phyloP scores from a whole-genome alignment of 805 yeast species.

The Ogataea wickerhamii region DNA sequence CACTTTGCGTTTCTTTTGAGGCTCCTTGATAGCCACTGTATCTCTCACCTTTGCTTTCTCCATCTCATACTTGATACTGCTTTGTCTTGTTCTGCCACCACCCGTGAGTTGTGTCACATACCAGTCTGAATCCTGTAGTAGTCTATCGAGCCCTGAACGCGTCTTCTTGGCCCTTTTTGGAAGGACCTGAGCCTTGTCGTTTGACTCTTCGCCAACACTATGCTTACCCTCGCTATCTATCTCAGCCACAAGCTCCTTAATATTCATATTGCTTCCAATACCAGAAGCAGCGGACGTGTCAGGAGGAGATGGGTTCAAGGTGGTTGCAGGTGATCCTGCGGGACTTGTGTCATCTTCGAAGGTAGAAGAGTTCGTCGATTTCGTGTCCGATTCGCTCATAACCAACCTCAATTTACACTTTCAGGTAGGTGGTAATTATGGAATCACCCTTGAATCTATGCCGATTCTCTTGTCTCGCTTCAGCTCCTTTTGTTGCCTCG shows the following conservation, averaged over 20 bases:
- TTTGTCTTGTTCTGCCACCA: constrained; percentile 8
- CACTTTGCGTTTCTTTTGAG: background rate
- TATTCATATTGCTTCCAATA: background rate
- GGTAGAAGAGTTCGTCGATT: constrained; percentile 11
- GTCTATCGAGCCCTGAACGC: constrained; percentile 8
- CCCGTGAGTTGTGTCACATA: constrained; percentile 18
- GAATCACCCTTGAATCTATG: background rate
- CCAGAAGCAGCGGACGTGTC: constrained; percentile 4
- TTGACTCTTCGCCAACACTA: background rate
- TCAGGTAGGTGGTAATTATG: background rate
- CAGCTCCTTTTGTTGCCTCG: background rate
- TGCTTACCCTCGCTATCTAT: constrained; percentile 1
- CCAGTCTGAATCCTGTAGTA: constrained; percentile 29
- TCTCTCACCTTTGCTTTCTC: constrained; percentile 7
- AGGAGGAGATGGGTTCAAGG: constrained; percentile 9
- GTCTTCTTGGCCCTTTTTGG: background rate
- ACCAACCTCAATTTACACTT: no score
- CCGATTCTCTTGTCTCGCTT: background rate
- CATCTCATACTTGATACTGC: constrained; percentile 14
- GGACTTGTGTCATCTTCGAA: constrained; percentile 10
- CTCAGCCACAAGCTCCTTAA: constrained; percentile 3
- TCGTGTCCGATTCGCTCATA: constrained; percentile 8
- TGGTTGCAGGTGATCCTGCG: constrained; percentile 6
- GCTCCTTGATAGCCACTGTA: background rate
- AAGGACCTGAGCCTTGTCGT: background rate